Conservation (phyloP, 768 basidiomycete genomes). For the Mycena polygramma region DNA sequence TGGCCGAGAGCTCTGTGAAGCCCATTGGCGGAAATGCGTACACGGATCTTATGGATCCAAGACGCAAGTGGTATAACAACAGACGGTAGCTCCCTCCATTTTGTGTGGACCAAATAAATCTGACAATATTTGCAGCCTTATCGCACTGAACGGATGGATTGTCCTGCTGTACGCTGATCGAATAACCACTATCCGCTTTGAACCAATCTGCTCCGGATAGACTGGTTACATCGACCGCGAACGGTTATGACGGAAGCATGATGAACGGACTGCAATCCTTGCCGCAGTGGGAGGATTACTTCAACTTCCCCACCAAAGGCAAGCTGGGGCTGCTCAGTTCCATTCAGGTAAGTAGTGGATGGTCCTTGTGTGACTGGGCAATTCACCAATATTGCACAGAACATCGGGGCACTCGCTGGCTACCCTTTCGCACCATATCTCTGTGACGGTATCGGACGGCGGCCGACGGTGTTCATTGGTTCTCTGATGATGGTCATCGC, state of each 20-base stretch:
- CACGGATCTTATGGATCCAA: slow-evolving; percentile 71
- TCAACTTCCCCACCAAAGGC: slow-evolving; percentile 66
- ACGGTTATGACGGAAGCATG: slow-evolving; percentile 83
- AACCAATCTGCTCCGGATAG: slow-evolving; percentile 46
- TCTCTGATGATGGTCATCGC: slow-evolving; percentile 79
- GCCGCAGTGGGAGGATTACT: slow-evolving; percentile 67
- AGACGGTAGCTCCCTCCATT: slow-evolving; percentile 58
- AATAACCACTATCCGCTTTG: slow-evolving; percentile 13
- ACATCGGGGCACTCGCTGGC: slow-evolving; percentile 77
- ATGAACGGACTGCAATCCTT: slow-evolving; percentile 85
- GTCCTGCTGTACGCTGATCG: slow-evolving; percentile 63
- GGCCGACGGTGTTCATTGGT: slow-evolving; percentile 74
- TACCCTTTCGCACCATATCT: slow-evolving; percentile 80
- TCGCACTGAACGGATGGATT: slow-evolving; percentile 78
- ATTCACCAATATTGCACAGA: slow-evolving; percentile 52
- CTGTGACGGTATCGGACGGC: slow-evolving; percentile 80
- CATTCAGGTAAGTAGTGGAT: slow-evolving; percentile 67
- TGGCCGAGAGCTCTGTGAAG: slow-evolving; percentile 66
- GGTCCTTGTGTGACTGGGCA: not conserved
- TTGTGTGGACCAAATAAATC: not conserved
- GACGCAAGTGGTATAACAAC: slow-evolving; percentile 83
- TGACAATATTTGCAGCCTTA: slow-evolving; percentile 51
- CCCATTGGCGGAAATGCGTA: slow-evolving; percentile 51
- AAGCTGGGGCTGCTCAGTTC: slow-evolving; percentile 79
- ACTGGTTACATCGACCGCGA: slow-evolving; percentile 81